Conservation (phyloP, 129 eudicot genomes). For the Silybum marianum region DNA sequence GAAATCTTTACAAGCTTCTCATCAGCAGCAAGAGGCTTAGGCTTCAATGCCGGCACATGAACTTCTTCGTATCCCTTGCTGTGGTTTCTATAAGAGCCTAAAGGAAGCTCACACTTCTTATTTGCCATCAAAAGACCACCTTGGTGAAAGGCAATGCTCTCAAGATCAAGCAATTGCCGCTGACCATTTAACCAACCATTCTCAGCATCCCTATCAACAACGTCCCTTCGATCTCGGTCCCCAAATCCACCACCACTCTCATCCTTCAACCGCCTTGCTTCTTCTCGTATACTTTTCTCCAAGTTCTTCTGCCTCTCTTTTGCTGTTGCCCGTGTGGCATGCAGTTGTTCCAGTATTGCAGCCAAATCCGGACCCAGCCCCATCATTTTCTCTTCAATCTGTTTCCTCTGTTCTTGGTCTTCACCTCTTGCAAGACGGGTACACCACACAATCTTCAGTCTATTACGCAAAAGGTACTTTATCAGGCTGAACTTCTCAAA, state of each 20-base stretch:
- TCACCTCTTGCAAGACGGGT: conserved; percentile 95
- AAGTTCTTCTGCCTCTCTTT: conserved; percentile 92
- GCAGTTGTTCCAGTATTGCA: conserved; percentile 86
- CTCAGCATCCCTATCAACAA: conserved; percentile 72
- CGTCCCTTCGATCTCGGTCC: conserved; percentile 51
- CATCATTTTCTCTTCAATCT: conserved; percentile 83
- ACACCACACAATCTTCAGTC: conserved; percentile 94
- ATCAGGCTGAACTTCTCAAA: conserved; percentile 80
- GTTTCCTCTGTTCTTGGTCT: conserved; percentile 81
- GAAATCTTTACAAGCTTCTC: conserved; percentile 72
- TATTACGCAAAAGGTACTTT: conserved; percentile 70
- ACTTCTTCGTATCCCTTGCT: conserved; percentile 91
- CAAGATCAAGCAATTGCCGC: conserved; percentile 86
- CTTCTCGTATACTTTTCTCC: conserved; percentile 91
- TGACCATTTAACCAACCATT: conserved; percentile 86
- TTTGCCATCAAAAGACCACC: conserved; percentile 88
- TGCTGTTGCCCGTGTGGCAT: conserved; percentile 92
- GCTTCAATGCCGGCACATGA: conserved; percentile 87
- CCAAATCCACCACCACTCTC: conserved; percentile 63
- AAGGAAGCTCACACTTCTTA: conserved; percentile 82
- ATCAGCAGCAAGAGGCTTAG: conserved; percentile 58
- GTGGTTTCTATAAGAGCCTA: conserved; percentile 73
- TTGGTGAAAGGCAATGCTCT: conserved; percentile 72
- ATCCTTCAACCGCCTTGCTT: conserved; percentile 89
- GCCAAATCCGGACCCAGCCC: conserved; percentile 66